Base-by-base conservation (phyloP, 2,329 filamentous ascomycete species). In the Lachnum nothofagi region DNA sequence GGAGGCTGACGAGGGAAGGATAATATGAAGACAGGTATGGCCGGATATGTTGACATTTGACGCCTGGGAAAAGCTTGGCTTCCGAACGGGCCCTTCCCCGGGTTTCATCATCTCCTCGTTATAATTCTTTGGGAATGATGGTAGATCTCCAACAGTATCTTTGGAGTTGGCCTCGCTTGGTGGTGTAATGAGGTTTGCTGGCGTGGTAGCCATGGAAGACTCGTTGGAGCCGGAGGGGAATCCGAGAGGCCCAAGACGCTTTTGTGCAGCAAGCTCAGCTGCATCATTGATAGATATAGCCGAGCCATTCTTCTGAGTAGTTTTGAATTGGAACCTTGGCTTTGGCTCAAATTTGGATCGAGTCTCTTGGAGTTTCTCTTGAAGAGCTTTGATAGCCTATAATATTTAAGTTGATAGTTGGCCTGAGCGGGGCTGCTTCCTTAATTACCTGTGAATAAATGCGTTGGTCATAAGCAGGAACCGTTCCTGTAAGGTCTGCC, bases 391-490 rank as follows among this genome's bases (percentile, higher is more conserved):
- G 68, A 96, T 82, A 19, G 86, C 80, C 81, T 89, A 58, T 60
- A 22, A 41, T 37, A 5, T 42, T n/a, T 42, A 34, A 23, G 7
- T 27, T 6, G 12, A 27, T 27, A 27, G 25, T 27, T 9, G 22
- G 0, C 16, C 20, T 40, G 10, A 48, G n/a, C 2, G 29, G 14
- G 3, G 9, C 40, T 12, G 34, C 44, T 10, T 41, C 51, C 23
- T 17, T 25, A 22, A 62, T 46, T 68, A 90, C 88, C 71, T 91
- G 83, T 37, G 84, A 80, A 64, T 95, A 97, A 20, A 86, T 85
- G 59, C 88, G 82, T 66, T 93, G 88, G 62, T 97, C 93, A 65
- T 96, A 94, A 6, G 89, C 82, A 2, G 93, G 90, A 14, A 95
- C 80, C 58, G 85, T 89, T 48, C 84, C 83, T 1, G 86, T 81